Evolutionary conservation across 129 eudicot species (phyloP).

Genomic region (Flaveria trinervia): DNA sequence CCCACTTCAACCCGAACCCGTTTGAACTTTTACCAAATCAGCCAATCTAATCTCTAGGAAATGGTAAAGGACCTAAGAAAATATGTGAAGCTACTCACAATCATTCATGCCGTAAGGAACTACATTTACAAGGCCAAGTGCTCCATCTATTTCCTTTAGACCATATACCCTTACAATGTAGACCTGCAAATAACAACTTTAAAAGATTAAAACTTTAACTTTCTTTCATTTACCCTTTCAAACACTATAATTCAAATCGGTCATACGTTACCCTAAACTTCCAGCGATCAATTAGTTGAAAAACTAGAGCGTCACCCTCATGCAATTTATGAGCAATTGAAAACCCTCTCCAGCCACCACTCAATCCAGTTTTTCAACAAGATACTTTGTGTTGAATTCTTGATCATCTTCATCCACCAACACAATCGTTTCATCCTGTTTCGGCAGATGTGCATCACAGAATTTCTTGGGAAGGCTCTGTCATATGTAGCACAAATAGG

Average conservation of each 20-base stretch:
- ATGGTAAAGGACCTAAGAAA: background rate
- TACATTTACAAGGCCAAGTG: conserved; percentile 46
- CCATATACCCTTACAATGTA: conserved; percentile 48
- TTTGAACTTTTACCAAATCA: background rate
- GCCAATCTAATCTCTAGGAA: background rate
- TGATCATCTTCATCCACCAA: conserved; percentile 48
- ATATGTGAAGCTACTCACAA: conserved; percentile 37
- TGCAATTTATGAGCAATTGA: conserved; percentile 47
- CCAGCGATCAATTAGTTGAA: conserved; percentile 40
- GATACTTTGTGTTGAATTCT: conserved; percentile 42
- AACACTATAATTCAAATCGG: background rate
- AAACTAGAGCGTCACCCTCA: conserved; percentile 55
- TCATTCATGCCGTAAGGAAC: conserved; percentile 36
- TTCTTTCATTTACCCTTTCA: background rate
- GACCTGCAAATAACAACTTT: conserved; percentile 35
- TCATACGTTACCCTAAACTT: conserved; percentile 45
- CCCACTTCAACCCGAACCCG: background rate
- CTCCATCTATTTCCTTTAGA: conserved; percentile 53
- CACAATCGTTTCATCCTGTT: conserved; percentile 41
- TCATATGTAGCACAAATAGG: background rate
- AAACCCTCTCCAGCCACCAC: conserved; percentile 72
- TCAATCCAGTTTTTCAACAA: conserved; percentile 47
- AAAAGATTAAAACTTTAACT: background rate
- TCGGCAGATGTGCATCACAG: conserved; percentile 46
- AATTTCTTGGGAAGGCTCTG: conserved; percentile 54